Percentiles rank a stretch among this genome's conserved stretches.
Evolutionary conservation across 2,329 filamentous ascomycete genomes (phyloP).

Genomic region (Clarireedia homoeocarpa): DNA sequence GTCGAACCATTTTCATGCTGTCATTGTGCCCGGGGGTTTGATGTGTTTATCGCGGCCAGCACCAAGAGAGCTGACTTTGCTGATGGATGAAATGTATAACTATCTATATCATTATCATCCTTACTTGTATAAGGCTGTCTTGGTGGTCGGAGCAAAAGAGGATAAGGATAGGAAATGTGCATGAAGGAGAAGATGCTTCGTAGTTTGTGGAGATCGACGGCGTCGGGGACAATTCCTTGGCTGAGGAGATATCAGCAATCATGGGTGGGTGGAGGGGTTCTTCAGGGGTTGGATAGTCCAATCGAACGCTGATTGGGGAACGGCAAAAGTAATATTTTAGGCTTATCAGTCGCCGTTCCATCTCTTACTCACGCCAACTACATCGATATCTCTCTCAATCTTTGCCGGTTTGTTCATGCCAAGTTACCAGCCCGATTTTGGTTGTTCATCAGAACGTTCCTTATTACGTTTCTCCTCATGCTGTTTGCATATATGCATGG

Average conservation of each 20-base stretch:
- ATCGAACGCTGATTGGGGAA: not conserved
- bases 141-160: too few relatives aligned
- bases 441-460: slow-evolving; percentile 1
- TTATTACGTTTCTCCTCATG: not conserved
- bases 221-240: not conserved
- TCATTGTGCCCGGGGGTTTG: not conserved
- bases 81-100: not conserved
- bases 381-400: not conserved
- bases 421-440: not conserved
- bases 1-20: not conserved
- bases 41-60: not conserved
- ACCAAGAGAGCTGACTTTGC: not conserved
- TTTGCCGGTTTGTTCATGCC: not conserved
- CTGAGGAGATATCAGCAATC: not conserved
- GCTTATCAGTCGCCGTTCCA: slow-evolving; percentile 5
- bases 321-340: slow-evolving; percentile 2
- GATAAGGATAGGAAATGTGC: too few relatives aligned
- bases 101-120: slow-evolving; percentile 1
- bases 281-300: not conserved
- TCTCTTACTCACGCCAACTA: not conserved
- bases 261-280: not conserved
- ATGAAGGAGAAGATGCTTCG: not conserved
- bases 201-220: not conserved
- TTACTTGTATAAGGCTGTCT: too few relatives aligned
- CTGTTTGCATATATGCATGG: not conserved